phyloP scores from a whole-genome alignment of 75 land plant species.

The Selaginella moellendorffii region DNA sequence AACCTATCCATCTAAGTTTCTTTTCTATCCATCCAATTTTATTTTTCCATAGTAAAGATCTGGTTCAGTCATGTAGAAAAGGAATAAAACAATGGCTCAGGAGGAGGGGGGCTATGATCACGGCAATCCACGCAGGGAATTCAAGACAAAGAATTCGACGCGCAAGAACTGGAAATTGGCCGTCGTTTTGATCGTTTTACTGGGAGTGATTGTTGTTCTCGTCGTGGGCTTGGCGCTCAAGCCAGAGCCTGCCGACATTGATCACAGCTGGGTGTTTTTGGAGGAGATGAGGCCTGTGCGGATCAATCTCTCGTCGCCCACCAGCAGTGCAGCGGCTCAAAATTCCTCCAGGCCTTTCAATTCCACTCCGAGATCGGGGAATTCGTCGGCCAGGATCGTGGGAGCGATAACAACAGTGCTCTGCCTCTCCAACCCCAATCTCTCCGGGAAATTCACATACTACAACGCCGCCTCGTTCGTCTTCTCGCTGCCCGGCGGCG shows the following conservation, averaged over 20 bases:
- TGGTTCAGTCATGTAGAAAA: neutral
- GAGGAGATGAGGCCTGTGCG: neutral
- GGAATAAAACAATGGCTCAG: neutral
- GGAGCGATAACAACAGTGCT: neutral
- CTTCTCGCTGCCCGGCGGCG: neutral
- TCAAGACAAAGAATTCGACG: too few species aligned
- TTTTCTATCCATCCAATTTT: too few species aligned
- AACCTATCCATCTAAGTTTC: neutral
- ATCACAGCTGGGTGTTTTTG: neutral
- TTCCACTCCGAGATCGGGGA: too few species aligned
- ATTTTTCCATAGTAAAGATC: too few species aligned
- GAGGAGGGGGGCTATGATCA: neutral
- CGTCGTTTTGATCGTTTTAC: neutral
- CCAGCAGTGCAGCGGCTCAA: too few species aligned
- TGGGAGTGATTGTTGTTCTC: neutral
- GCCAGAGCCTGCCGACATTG: neutral
- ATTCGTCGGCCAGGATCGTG: too few species aligned
- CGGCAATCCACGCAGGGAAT: too few species aligned
- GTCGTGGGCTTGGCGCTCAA: neutral
- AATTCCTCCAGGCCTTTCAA: neutral
- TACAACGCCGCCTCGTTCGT: neutral
- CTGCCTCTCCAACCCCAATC: neutral
- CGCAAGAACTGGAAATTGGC: neutral
- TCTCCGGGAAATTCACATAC: neutral
- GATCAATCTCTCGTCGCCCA: too few species aligned